phyloP scores from a whole-genome alignment of 805 yeast genomes.

The Kuraishia ogatae region DNA sequence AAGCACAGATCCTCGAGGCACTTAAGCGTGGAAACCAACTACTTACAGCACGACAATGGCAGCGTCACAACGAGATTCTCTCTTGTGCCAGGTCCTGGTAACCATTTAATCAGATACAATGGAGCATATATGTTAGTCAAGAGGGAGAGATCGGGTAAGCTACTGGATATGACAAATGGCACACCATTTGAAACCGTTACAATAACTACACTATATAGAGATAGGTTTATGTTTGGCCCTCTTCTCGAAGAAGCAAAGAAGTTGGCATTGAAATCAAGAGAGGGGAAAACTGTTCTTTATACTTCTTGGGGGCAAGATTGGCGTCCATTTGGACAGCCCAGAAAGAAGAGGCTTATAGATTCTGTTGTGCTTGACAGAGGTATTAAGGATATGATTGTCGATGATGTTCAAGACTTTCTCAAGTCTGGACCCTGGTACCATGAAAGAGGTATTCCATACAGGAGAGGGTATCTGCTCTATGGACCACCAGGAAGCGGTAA shows the following conservation, averaged over 20 bases:
- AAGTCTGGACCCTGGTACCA: constrained; percentile 84
- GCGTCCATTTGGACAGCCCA: constrained; percentile 96
- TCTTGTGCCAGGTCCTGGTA: constrained; percentile 96
- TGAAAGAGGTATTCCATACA: constrained; percentile 93
- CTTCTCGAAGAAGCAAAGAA: constrained; percentile 72
- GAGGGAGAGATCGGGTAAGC: constrained; percentile 83
- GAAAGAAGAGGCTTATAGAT: constrained; percentile 74
- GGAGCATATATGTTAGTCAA: constrained; percentile 85
- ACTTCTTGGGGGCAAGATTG: constrained; percentile 98
- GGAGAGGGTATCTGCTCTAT: constrained; percentile 87
- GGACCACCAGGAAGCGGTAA: constrained; percentile 99
- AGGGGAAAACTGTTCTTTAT: constrained; percentile 89
- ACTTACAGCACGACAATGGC: constrained; percentile 86
- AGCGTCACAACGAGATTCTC: constrained; percentile 80
- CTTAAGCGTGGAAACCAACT: constrained; percentile 82
- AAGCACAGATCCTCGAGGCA: constrained; percentile 74
- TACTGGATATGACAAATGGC: constrained; percentile 84
- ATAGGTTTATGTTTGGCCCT: constrained; percentile 59
- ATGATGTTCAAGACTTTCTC: constrained; percentile 77
- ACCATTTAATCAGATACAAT: constrained; percentile 75
- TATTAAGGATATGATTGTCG: constrained; percentile 53
- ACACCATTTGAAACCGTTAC: constrained; percentile 96
- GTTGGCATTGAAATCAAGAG: constrained; percentile 72
- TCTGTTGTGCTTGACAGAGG: constrained; percentile 82
- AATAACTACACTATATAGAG: constrained; percentile 80